A percentile compares a stretch with the other conserved stretches of the same genome.
phyloP scores from a whole-genome alignment of 768 basidiomycete species.

The Fomitopsis pulvina region DNA sequence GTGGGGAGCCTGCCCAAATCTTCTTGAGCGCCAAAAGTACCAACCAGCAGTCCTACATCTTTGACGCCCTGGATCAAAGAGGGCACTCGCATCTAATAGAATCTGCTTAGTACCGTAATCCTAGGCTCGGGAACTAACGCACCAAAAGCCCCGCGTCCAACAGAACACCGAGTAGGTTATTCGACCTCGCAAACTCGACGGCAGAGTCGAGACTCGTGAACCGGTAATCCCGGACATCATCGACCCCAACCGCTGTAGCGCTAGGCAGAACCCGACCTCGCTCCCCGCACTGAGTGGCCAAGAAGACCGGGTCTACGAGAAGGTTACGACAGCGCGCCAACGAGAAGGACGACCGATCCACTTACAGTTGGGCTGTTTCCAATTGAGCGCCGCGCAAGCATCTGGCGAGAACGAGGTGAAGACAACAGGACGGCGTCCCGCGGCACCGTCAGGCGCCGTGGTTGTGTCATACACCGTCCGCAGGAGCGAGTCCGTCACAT shows the following conservation, averaged over 20 bases:
- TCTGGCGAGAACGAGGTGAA: slow-evolving; percentile 91
- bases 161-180: slow-evolving; percentile 90
- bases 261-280: slow-evolving; percentile 31
- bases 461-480: slow-evolving; percentile 73
- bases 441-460: slow-evolving; percentile 40
- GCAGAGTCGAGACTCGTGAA: slow-evolving; percentile 77
- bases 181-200: slow-evolving; percentile 87
- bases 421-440: slow-evolving; percentile 70
- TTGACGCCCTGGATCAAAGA: slow-evolving; percentile 85
- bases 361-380: slow-evolving; percentile 99
- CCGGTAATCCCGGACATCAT: slow-evolving; percentile 42
- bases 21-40: slow-evolving; percentile 64
- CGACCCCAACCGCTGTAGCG: slow-evolving; percentile 30
- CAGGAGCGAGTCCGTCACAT: slow-evolving; percentile 78
- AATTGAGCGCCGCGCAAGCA: slow-evolving; percentile 86
- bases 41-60: slow-evolving; percentile 82
- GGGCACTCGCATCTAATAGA: slow-evolving; percentile 73
- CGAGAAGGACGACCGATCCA: slow-evolving; percentile 11
- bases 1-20: slow-evolving; percentile 28
- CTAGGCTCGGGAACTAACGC: slow-evolving; percentile 19
- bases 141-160: slow-evolving; percentile 86
- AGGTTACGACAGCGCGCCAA: not conserved
- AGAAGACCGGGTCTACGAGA: slow-evolving; percentile 84
- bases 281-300: slow-evolving; percentile 83
- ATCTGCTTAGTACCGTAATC: not conserved